These are phyloP conservation scores for Alternaria ethzedia DNA, from an alignment of 2,329 filamentous ascomycete species.

Conservation along the genomic window DNA sequence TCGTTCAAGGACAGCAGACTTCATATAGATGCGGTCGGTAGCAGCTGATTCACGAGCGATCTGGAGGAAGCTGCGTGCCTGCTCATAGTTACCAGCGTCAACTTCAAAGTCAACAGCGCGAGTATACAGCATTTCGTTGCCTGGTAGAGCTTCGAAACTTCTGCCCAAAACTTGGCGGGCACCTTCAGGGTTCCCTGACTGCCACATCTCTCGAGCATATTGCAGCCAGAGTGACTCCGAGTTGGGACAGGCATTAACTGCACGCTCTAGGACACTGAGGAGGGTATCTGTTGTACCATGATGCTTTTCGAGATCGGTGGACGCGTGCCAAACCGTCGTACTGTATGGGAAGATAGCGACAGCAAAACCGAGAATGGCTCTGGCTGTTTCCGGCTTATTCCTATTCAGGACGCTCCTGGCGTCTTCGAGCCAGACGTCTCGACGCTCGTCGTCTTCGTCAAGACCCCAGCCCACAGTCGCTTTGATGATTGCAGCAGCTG, in stretches of 20 bases:
- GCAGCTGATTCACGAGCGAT: slow-evolving; percentile 87
- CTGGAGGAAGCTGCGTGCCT: slow-evolving; percentile 80
- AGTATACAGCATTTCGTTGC: slow-evolving; percentile 98
- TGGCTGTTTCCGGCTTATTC: slow-evolving; percentile 85
- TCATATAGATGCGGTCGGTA: slow-evolving; percentile 97
- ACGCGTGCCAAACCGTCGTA: slow-evolving; percentile 86
- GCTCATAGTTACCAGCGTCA: slow-evolving; percentile 80
- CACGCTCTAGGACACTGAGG: slow-evolving; percentile 86
- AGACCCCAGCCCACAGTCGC: slow-evolving; percentile 92
- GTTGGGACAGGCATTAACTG: slow-evolving; percentile 89
- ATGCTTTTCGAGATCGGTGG: slow-evolving; percentile 87
- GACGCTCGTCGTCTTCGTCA: slow-evolving; percentile 95
- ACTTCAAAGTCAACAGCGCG: slow-evolving; percentile 96
- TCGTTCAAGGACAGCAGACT: slow-evolving; percentile 91
- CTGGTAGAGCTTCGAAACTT: slow-evolving; percentile 93
- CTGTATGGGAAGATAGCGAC: slow-evolving; percentile 88
- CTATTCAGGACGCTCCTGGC: slow-evolving; percentile 81
- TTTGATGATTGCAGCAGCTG: slow-evolving; percentile 86
- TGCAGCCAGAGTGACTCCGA: slow-evolving; percentile 95
- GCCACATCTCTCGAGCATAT: slow-evolving; percentile 93
- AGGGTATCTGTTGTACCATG: slow-evolving; percentile 85
- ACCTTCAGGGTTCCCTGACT: slow-evolving; percentile 84
- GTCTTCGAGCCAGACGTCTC: slow-evolving; percentile 95
- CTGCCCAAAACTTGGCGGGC: slow-evolving; percentile 83
- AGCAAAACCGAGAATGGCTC: slow-evolving; percentile 92